A percentile compares a stretch with the other conserved stretches of the same genome.
These are phyloP conservation scores for Aspergillus neotritici DNA, from an alignment of 2,329 filamentous ascomycete genomes.

Conservation along the genomic window DNA sequence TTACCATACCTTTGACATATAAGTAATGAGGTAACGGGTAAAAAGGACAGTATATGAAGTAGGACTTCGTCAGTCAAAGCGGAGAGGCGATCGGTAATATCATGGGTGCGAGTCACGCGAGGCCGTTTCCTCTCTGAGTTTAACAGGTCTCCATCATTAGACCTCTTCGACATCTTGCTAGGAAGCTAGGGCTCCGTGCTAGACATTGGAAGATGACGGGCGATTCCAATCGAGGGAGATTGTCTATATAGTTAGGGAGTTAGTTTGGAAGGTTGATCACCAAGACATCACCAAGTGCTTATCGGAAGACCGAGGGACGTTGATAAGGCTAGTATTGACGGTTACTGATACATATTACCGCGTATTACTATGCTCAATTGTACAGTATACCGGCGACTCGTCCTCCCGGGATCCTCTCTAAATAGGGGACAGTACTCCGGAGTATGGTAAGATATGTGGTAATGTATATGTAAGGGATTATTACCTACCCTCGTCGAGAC, in stretches of 20 bases:
- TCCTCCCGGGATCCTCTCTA: no score
- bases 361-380: no score
- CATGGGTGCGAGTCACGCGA: constrained; percentile 22
- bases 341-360: not conserved
- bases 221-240: constrained; percentile 2
- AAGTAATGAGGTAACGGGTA: constrained; percentile 65
- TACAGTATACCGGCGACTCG: no score
- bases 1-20: constrained; percentile 51
- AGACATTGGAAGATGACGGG: not conserved
- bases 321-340: not conserved
- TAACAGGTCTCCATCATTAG: constrained; percentile 12
- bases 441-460: no score
- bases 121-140: constrained; percentile 41
- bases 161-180: constrained; percentile 32
- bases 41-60: constrained; percentile 71
- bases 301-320: constrained; percentile 3
- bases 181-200: not conserved
- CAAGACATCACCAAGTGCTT: not conserved
- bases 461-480: no score
- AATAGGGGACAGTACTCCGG: no score
- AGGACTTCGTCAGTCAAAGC: constrained; percentile 80
- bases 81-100: constrained; percentile 57
- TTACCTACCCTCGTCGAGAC: not conserved
- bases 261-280: no score
- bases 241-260: not conserved